Evolutionary conservation across 306 rosid genomes (phyloP), one percentile per base, ranked within the genome.

Genomic region (Rosa chinensis): DNA sequence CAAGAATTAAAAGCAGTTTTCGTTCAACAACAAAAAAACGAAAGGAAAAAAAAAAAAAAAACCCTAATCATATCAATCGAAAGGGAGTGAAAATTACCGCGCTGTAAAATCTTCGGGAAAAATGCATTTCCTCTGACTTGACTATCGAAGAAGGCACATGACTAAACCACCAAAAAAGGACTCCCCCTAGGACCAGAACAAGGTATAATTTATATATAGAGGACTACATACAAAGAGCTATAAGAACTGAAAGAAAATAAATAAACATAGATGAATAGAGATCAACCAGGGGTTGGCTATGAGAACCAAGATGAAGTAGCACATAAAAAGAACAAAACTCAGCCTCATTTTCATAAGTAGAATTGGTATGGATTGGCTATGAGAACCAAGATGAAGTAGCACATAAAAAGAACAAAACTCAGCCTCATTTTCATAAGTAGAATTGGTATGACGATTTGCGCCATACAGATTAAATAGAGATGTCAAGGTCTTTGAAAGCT

Each of bases 371-470:
- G n/a, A n/a, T n/a, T n/a, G n/a, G n/a, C n/a, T n/a, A n/a, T n/a
- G n/a, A n/a, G n/a, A n/a, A n/a, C n/a, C 95, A 75, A 95, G 92
- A 92, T 90, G 97, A 72, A 95, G 97, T 82, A 92, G 91, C 86
- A 91, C 97, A 78, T 88, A 85, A 79, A 89, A 91, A 10, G 99
- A 92, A 74, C 83, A 85, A 84, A 91, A 92, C 86, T 92, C 95
- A 11, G 97, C 92, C 90, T 95, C 97, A 72, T 92, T 89, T 76
- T 92, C 77, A 32, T 84, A 85, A 17, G 83, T 83, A 69, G 78
- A 72, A 79, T 80, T 79, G 68, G 90, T 74, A 72, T 75, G 76
- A 81, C 81, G 73, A 84, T 87, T 89, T 67, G 84, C 89, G 45
- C 90, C 92, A 48, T 95, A 95, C 72, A 95, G 80, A 84, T 85